Evolutionary conservation across 2,329 filamentous ascomycete genomes (phyloP).

Genomic region (Nemania bipapillata): DNA sequence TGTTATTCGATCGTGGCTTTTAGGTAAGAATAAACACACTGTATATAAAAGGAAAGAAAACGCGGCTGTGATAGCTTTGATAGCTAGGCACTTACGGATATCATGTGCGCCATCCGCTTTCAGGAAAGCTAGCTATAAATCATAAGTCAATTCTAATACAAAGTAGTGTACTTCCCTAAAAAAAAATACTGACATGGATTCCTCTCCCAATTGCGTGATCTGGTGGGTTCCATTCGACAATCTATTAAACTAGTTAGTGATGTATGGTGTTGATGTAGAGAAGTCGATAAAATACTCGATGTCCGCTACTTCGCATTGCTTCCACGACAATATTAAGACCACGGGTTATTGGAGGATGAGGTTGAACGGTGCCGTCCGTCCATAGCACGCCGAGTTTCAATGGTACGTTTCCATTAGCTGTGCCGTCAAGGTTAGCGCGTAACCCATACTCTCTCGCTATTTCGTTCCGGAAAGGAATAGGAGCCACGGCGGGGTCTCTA

Average conservation of each 20-base stretch:
- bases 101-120: conserved; percentile 51
- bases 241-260: not conserved
- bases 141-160: no score
- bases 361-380: conserved; percentile 59
- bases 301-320: conserved; percentile 62
- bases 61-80: not conserved
- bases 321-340: conserved; percentile 63
- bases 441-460: conserved; percentile 47
- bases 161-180: no score
- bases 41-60: no score
- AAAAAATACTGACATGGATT: conserved; percentile 52
- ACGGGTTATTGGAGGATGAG: conserved; percentile 68
- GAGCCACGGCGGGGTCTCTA: conserved; percentile 71
- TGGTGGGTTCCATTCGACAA: conserved; percentile 67
- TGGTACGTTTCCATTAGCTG: conserved; percentile 34
- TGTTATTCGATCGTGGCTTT: not conserved
- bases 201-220: conserved; percentile 56
- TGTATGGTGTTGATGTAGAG: no score
- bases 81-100: conserved; percentile 51
- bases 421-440: conserved; percentile 24
- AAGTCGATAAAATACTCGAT: conserved; percentile 60
- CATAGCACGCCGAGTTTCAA: conserved; percentile 67
- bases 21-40: not conserved
- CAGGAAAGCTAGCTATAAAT: conserved; percentile 46
- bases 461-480: conserved; percentile 72